Percentiles rank a stretch among this genome's conserved stretches.
Evolutionary conservation across 2,329 filamentous ascomycete species (phyloP).

Genomic region (Fusarium temperatum): DNA sequence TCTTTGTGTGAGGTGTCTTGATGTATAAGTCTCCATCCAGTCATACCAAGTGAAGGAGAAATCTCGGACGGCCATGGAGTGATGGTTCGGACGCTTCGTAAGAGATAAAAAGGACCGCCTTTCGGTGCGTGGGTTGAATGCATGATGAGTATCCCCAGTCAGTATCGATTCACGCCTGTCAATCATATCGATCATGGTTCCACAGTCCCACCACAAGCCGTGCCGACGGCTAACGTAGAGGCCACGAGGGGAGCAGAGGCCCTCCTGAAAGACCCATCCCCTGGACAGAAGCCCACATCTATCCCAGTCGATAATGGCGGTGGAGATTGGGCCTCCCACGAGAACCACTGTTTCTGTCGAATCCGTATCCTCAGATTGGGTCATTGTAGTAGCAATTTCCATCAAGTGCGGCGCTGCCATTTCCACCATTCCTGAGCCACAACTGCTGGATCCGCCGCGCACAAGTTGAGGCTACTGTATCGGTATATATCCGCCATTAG

Average conservation of each 20-base stretch:
- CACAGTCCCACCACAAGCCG: background rate
- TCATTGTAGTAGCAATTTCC: background rate
- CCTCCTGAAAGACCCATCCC: background rate
- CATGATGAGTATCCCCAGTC: accelerated
- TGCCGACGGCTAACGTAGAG: background rate
- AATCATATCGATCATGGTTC: background rate
- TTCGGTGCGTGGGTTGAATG: background rate
- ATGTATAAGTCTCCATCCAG: background rate
- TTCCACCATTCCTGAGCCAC: background rate
- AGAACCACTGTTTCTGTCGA: background rate
- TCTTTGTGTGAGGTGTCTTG: accelerated
- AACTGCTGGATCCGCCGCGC: background rate
- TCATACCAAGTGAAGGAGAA: background rate
- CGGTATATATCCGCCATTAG: background rate
- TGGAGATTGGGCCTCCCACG: background rate
- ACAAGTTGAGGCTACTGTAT: background rate
- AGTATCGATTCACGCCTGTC: accelerated
- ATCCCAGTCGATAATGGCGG: accelerated
- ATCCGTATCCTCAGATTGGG: accelerated
- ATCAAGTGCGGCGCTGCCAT: background rate
- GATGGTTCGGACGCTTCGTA: accelerated
- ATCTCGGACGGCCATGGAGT: background rate
- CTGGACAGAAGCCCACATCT: background rate
- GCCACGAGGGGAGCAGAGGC: background rate
- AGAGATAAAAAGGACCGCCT: background rate